phyloP scores from a whole-genome alignment of 345 rosid species.

The Murraya paniculata region DNA sequence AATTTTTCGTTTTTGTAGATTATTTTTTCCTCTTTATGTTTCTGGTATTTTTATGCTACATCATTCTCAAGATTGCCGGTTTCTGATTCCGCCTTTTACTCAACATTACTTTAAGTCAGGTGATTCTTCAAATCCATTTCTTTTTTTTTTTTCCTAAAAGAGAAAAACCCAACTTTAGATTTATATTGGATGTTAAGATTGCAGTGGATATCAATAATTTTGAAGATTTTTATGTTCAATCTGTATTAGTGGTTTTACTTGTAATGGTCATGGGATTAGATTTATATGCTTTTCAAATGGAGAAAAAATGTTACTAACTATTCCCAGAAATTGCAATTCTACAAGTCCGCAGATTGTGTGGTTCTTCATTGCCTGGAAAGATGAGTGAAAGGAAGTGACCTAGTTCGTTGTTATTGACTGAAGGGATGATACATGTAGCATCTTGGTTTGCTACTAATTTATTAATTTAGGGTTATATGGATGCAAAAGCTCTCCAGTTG shows the following conservation, averaged over 20 bases:
- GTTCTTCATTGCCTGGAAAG: background rate
- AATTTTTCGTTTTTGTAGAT: conserved; percentile 67
- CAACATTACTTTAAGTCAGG: background rate
- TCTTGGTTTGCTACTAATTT: background rate
- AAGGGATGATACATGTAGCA: background rate
- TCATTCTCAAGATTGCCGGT: conserved; percentile 49
- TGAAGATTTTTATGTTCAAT: background rate
- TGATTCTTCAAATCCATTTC: background rate
- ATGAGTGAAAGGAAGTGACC: background rate
- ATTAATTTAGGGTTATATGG: background rate
- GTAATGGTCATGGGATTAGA: background rate
- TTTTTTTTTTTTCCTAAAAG: background rate
- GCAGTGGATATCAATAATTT: background rate
- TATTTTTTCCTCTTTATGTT: conserved; percentile 54
- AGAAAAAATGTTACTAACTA: background rate
- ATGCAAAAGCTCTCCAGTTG: background rate
- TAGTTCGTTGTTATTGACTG: background rate
- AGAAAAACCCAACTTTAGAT: background rate
- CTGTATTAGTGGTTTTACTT: background rate
- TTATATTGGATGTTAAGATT: background rate
- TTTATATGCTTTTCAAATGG: background rate
- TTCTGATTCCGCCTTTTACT: conserved; percentile 14
- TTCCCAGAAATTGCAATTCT: background rate
- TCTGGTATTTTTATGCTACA: conserved; percentile 51
- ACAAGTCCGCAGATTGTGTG: background rate